Conservation (phyloP, 805 yeast species). For the Candida sanyiensis region DNA sequence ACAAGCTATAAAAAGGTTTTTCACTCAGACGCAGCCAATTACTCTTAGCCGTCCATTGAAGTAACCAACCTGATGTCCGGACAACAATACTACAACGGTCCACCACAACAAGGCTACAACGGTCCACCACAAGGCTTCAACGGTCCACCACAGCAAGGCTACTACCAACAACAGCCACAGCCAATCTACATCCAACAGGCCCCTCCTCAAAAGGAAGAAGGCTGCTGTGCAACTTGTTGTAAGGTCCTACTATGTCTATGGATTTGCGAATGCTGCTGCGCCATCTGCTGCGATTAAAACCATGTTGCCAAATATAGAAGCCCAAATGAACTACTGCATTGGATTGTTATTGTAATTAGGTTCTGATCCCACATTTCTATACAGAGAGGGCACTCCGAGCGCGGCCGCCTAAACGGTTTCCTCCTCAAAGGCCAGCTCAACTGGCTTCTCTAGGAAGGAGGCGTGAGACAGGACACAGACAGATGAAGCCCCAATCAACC, state of each 20-base stretch:
- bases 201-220: constrained; percentile 20
- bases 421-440: constrained; percentile 90
- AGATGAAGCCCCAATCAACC: constrained; percentile 86
- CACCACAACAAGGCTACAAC: constrained; percentile 6
- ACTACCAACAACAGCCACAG: constrained; percentile 21
- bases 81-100: constrained; percentile 11
- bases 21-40: too few species aligned
- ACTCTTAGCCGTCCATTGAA: too few species aligned
- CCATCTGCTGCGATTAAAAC: constrained; percentile 4
- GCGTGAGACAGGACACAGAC: constrained; percentile 82
- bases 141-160: constrained; percentile 22
- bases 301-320: neutral
- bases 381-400: neutral
- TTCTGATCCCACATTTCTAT: neutral
- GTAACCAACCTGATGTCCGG: too few species aligned
- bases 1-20: too few species aligned
- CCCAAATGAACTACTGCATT: too few species aligned
- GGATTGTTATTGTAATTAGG: too few species aligned
- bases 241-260: constrained; percentile 29
- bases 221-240: constrained; percentile 28
- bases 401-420: constrained; percentile 28
- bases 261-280: constrained; percentile 27
- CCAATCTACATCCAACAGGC: constrained; percentile 27
- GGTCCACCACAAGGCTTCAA: neutral
- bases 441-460: constrained; percentile 87